Evolutionary conservation across 495 filamentous ascomycete genomes (phyloP), one percentile per base, ranked within the genome.

Genomic region (Cudoniella acicularis): DNA sequence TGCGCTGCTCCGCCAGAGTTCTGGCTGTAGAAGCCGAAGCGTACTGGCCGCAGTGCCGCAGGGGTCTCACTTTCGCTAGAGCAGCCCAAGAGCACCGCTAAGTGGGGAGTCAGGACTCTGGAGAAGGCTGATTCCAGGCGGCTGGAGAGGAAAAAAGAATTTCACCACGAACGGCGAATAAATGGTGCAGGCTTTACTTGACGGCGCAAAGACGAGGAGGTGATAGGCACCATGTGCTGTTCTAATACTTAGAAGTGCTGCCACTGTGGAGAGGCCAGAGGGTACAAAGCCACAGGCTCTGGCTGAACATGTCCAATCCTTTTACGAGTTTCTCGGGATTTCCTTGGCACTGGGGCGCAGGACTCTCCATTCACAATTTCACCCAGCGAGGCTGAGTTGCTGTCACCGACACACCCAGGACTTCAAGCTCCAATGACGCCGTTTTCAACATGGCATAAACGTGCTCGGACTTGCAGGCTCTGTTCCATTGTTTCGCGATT

Each of bases 261-360:
- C 30, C 30, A 36, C 30, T 6, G 13, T 36, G 4, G 30, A 36
- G 30, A 36, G 30, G 13, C 30, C 30, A 6, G 30, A 36, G 30
- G 65, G 69, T 46, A 36, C 56, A 52, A 69, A 63, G 26, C 64
- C 66, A 30, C 67, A 59, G 25, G 62, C 48, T 42, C 17, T 21
- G 43, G 4, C 17, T 66, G 64, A 60, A 49, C 46, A 48, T 49
- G 13, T 36, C 30, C 30, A 36, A 36, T 36, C 30, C 30, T 13
- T 36, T 4, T 13, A 13, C 30, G 13, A 36, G 30, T 36, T 13
- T 6, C 30, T 36, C 13, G 4, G 30, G 30, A 13, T 4, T 36
- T 36, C n/a, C 30, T 36, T 36, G 30, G 30, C 30, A 36, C 30
- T 36, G 30, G 30, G 30, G 30, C 30, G 30, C 30, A 36, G 30